A percentile compares a stretch with the other conserved stretches of the same genome.
Evolutionary conservation across 2,329 filamentous ascomycete genomes (phyloP).

Genomic region (Bipolaris bicolor): DNA sequence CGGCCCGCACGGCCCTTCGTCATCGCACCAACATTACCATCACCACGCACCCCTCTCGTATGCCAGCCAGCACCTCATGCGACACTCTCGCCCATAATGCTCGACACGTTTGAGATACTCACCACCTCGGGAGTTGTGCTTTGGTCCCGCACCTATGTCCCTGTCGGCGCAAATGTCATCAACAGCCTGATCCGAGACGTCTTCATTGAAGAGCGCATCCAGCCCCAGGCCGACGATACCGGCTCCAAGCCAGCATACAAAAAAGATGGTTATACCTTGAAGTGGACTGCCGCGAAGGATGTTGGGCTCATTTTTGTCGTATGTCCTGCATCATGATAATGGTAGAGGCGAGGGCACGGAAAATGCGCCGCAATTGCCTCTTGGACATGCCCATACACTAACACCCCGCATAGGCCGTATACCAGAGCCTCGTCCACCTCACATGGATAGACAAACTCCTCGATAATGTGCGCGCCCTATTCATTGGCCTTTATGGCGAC

Average conservation of each 20-base stretch:
- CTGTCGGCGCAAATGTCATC: slow-evolving; percentile 80
- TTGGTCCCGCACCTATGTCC: slow-evolving; percentile 87
- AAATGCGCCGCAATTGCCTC: neutral
- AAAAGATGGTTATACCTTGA: slow-evolving; percentile 91
- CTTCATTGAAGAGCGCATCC: slow-evolving; percentile 92
- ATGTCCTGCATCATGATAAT: slow-evolving; percentile 38
- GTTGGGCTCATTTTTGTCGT: slow-evolving; percentile 95
- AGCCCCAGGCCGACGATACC: slow-evolving; percentile 65
- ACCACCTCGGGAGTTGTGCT: slow-evolving; percentile 96
- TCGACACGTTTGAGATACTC: slow-evolving; percentile 96
- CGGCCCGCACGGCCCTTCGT: slow-evolving; percentile 32
- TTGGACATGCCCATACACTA: slow-evolving; percentile 1
- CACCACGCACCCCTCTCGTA: slow-evolving; percentile 1
- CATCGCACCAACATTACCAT: slow-evolving; percentile 28
- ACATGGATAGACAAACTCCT: slow-evolving; percentile 97
- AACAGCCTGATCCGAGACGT: slow-evolving; percentile 96
- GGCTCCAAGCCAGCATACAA: slow-evolving; percentile 76
- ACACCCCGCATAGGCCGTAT: slow-evolving; percentile 73
- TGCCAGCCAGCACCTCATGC: slow-evolving; percentile 9
- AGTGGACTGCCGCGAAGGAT: slow-evolving; percentile 93
- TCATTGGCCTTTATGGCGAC: slow-evolving; percentile 86
- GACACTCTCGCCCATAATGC: slow-evolving; percentile 62
- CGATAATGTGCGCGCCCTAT: slow-evolving; percentile 92
- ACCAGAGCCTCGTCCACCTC: slow-evolving; percentile 91
- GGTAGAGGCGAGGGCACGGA: neutral